Evolutionary conservation across 106 monocot species (phyloP).

Genomic region (Allium fistulosum): DNA sequence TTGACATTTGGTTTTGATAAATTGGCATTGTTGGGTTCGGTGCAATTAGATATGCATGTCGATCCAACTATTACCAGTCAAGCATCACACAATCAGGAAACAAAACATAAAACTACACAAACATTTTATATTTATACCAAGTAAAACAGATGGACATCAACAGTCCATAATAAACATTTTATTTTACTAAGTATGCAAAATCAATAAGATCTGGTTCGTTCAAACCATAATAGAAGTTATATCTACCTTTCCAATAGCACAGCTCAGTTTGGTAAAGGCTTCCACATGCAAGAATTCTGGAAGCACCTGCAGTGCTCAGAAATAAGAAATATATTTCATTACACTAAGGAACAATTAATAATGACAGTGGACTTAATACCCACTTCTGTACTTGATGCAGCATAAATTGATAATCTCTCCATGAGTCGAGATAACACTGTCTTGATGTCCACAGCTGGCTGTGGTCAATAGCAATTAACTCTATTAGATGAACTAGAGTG

Average conservation of each 20-base stretch:
- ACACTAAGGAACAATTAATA: not conserved
- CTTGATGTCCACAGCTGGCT: constrained; percentile 96
- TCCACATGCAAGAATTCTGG: constrained; percentile 99
- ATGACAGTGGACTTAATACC: constrained; percentile 8
- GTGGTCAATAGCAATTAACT: constrained; percentile 5
- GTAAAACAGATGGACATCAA: too few species aligned
- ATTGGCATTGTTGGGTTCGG: too few species aligned
- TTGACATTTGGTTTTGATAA: too few species aligned
- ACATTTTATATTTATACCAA: too few species aligned
- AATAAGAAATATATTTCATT: not conserved
- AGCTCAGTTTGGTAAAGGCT: constrained; percentile 95
- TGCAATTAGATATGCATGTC: too few species aligned
- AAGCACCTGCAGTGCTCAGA: constrained; percentile 28
- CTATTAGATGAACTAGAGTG: too few species aligned
- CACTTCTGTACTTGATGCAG: constrained; percentile 87
- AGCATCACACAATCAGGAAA: too few species aligned
- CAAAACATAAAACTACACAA: too few species aligned
- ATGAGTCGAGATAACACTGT: constrained; percentile 89
- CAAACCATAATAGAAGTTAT: not conserved
- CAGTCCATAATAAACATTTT: too few species aligned
- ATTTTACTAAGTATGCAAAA: not conserved
- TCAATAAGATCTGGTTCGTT: not conserved
- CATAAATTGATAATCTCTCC: constrained; percentile 99
- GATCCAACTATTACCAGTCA: too few species aligned
- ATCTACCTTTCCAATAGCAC: constrained; percentile 90